phyloP scores from a whole-genome alignment of 2,329 filamentous ascomycete species.

The Colletotrichum salicis region DNA sequence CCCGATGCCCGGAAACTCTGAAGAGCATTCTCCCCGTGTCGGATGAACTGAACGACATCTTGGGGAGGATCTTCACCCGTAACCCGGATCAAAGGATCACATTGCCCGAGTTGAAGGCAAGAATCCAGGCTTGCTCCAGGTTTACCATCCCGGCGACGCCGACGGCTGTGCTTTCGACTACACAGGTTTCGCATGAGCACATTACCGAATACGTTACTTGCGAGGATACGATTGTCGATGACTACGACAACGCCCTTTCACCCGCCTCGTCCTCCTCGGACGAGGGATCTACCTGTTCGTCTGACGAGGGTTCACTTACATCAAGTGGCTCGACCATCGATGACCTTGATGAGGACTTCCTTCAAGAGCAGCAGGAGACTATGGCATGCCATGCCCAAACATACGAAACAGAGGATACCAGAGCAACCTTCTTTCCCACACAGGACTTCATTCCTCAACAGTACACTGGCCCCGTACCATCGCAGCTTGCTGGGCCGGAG shows the following conservation, averaged over 20 bases:
- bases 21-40: conserved; percentile 93
- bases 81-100: conserved; percentile 86
- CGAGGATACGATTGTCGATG: conserved; percentile 57
- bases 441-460: conserved; percentile 60
- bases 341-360: conserved; percentile 61
- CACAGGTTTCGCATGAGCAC: conserved; percentile 55
- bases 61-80: conserved; percentile 87
- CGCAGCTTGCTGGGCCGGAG: conserved; percentile 39
- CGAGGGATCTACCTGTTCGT: conserved; percentile 55
- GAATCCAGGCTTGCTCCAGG: conserved; percentile 79
- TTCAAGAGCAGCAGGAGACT: conserved; percentile 55
- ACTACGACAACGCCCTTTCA: conserved; percentile 59
- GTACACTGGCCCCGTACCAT: conserved; percentile 53
- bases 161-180: conserved; percentile 49
- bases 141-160: conserved; percentile 68
- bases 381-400: conserved; percentile 55
- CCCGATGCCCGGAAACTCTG: conserved; percentile 86
- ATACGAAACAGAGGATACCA: conserved; percentile 59
- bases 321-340: conserved; percentile 65
- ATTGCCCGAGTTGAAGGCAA: conserved; percentile 79
- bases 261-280: conserved; percentile 55
- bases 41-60: conserved; percentile 86
- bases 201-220: conserved; percentile 58
- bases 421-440: conserved; percentile 51
- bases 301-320: conserved; percentile 66